Conservation (phyloP, 768 basidiomycete genomes). For the Suillus plorans region DNA sequence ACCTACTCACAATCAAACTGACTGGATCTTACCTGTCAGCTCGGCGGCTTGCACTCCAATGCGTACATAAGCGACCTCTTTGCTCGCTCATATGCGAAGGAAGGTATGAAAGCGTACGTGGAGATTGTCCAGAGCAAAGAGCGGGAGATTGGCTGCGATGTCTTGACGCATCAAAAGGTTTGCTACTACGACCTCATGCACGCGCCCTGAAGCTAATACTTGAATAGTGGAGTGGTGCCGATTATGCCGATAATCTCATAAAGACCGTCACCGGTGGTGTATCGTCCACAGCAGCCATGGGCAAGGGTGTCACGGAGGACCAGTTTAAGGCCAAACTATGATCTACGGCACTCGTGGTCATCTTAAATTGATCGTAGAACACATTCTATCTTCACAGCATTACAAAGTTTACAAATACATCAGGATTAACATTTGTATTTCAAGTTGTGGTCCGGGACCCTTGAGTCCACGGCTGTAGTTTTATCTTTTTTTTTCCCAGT, state of each 20-base stretch:
- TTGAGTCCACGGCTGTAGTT: not conserved
- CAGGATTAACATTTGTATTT: not conserved
- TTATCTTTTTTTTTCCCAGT: not conserved
- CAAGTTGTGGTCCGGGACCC: not conserved
- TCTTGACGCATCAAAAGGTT: conserved; percentile 96
- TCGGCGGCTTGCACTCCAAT: conserved; percentile 96
- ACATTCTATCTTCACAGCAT: not conserved
- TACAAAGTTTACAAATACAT: conserved; percentile 5
- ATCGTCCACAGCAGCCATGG: conserved; percentile 99
- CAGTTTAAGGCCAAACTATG: conserved; percentile 66
- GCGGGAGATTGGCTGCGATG: conserved; percentile 91
- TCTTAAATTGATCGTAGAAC: not conserved
- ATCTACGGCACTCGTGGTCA: conserved; percentile 9
- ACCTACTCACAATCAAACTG: conserved; percentile 8
- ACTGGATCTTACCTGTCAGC: conserved; percentile 43
- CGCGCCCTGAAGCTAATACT: conserved; percentile 15
- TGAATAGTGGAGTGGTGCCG: conserved; percentile 88
- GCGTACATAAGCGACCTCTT: conserved; percentile 95
- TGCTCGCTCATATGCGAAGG: conserved; percentile 82
- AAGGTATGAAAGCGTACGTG: conserved; percentile 99
- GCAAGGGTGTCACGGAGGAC: conserved; percentile 89
- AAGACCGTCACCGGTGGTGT: conserved; percentile 98
- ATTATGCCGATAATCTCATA: conserved; percentile 87
- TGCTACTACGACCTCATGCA: conserved; percentile 16
- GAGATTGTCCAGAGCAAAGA: conserved; percentile 92